Percentiles rank a stretch among this genome's conserved stretches.
Evolutionary conservation across 805 yeast genomes (phyloP).

Genomic region (Lipomyces kockii): DNA sequence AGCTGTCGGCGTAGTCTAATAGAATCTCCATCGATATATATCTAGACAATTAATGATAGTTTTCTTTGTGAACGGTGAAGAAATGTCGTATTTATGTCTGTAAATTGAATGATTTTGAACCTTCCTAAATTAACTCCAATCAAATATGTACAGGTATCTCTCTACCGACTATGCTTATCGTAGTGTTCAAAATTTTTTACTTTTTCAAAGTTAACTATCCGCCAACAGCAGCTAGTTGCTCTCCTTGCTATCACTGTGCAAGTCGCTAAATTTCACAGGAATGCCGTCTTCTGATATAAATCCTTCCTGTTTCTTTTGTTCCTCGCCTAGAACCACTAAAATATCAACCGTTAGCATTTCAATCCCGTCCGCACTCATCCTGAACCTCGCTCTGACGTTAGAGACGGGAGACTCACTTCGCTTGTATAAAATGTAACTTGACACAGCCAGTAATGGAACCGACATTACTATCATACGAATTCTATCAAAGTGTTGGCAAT

Average conservation of each 20-base stretch:
- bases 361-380: neutral
- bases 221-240: neutral
- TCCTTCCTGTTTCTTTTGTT: conserved; percentile 28
- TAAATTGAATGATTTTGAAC: neutral
- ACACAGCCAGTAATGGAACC: conserved; percentile 26
- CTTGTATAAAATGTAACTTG: conserved; percentile 28
- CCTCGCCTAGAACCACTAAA: conserved; percentile 31
- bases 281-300: conserved; percentile 29
- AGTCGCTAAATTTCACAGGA: conserved; percentile 17
- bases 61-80: no score
- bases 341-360: neutral
- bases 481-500: conserved; percentile 10
- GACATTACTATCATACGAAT: conserved; percentile 31
- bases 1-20: neutral
- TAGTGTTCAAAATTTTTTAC: neutral
- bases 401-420: conserved; percentile 19
- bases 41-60: neutral
- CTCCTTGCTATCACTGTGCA: conserved; percentile 18
- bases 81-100: no score
- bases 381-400: neutral
- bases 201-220: neutral
- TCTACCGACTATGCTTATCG: neutral
- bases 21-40: neutral
- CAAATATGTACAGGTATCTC: neutral
- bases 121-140: neutral